These are phyloP conservation scores for Sphagnurus paluster DNA, from an alignment of 1,284 basidiomycete species.

Conservation along the genomic window DNA sequence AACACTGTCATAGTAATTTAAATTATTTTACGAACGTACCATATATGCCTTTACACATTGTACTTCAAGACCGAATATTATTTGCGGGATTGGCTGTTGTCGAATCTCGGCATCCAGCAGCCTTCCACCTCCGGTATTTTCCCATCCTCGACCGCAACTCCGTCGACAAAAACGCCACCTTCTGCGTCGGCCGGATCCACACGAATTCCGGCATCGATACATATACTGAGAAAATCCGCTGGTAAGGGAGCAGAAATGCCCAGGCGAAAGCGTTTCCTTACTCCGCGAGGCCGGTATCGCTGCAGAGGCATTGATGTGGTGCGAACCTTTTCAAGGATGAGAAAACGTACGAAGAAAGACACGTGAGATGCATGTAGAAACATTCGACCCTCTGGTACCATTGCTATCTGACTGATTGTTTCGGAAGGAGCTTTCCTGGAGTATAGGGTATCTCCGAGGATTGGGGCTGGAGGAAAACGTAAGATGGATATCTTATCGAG, in stretches of 20 bases:
- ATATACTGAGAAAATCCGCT: conserved; percentile 47
- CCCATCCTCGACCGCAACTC: conserved; percentile 29
- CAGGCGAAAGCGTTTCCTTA: conserved; percentile 47
- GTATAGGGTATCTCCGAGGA: conserved; percentile 60
- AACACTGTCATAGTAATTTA: background rate
- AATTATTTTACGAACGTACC: conserved; percentile 11
- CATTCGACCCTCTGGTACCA: conserved; percentile 45
- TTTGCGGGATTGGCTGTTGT: conserved; percentile 1
- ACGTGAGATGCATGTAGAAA: conserved; percentile 63
- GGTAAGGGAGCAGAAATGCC: conserved; percentile 56
- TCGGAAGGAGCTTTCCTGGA: conserved; percentile 33
- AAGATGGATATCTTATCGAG: background rate
- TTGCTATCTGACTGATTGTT: conserved; percentile 30
- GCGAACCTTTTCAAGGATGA: background rate
- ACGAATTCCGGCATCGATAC: conserved; percentile 41
- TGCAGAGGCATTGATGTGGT: conserved; percentile 24
- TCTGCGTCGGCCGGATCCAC: conserved; percentile 33
- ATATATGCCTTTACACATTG: conserved; percentile 9
- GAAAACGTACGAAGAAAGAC: conserved; percentile 49
- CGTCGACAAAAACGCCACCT: conserved; percentile 52
- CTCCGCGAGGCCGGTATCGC: conserved; percentile 47
- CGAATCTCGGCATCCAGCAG: conserved; percentile 28
- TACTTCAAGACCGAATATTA: conserved; percentile 7
- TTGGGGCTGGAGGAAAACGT: conserved; percentile 47
- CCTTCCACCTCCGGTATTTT: conserved; percentile 42